Percentiles rank a stretch among this genome's conserved stretches.
Conservation (phyloP, 768 basidiomycete genomes). For the Trametopsis cervina region DNA sequence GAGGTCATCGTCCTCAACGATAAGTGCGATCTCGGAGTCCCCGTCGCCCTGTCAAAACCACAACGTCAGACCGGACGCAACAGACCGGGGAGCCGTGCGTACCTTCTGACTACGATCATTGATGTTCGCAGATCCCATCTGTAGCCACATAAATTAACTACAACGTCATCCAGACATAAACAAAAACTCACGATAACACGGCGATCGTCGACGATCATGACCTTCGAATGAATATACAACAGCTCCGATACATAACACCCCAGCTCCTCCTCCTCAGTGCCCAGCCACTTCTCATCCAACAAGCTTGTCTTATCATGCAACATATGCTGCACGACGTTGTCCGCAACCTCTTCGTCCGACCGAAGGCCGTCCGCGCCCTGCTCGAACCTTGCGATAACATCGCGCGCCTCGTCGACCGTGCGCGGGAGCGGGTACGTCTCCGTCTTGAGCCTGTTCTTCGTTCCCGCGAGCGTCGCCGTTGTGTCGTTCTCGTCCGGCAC, state of each 20-base stretch:
- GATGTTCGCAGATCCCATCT: constrained; percentile 93
- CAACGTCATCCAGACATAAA: background rate
- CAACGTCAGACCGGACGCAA: no score
- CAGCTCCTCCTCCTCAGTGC: constrained; percentile 76
- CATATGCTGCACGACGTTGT: constrained; percentile 79
- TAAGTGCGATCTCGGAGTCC: constrained; percentile 90
- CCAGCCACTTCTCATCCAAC: constrained; percentile 78
- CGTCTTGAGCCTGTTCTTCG: constrained; percentile 43
- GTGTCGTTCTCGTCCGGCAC: constrained; percentile 43
- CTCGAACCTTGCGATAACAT: constrained; percentile 70
- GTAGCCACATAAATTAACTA: background rate
- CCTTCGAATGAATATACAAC: constrained; percentile 78
- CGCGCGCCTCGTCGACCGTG: constrained; percentile 57
- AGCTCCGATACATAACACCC: constrained; percentile 75
- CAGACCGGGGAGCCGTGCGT: constrained; percentile 6
- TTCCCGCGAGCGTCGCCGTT: constrained; percentile 26
- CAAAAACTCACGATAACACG: constrained; percentile 68
- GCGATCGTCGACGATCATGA: constrained; percentile 93
- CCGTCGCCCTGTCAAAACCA: constrained; percentile 61
- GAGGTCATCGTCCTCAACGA: constrained; percentile 84
- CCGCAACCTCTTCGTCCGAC: constrained; percentile 59
- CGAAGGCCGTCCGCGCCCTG: constrained; percentile 46
- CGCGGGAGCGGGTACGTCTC: constrained; percentile 64
- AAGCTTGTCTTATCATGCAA: constrained; percentile 55
- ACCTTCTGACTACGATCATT: constrained; percentile 85